Percentiles rank a stretch among this genome's conserved stretches.
These are phyloP conservation scores for Nigrograna mackinnonii DNA, from an alignment of 2,329 filamentous ascomycete species.

Conservation along the genomic window DNA sequence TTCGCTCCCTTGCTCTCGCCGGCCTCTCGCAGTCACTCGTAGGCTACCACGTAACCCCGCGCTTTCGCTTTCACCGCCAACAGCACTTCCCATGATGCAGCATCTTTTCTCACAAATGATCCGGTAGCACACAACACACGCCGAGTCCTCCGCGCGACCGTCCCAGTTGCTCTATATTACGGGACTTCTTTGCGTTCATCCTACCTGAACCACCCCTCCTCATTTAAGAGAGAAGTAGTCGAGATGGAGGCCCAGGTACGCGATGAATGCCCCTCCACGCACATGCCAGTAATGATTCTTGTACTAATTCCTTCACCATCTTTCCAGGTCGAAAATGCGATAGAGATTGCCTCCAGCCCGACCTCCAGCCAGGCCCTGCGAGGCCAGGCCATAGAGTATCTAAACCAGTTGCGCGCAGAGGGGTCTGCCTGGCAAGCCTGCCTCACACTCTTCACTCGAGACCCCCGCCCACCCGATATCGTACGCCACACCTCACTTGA, in stretches of 20 bases:
- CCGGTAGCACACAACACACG: slow-evolving; percentile 34
- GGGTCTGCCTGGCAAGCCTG: slow-evolving; percentile 90
- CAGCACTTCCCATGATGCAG: slow-evolving; percentile 39
- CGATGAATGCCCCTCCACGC: slow-evolving; percentile 1
- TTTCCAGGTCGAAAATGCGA: slow-evolving; percentile 83
- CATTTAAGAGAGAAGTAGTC: no score
- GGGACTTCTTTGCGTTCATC: no score
- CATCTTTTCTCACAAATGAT: slow-evolving; percentile 30
- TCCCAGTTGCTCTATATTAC: no score
- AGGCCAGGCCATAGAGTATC: slow-evolving; percentile 85
- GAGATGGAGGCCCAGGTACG: slow-evolving; percentile 44
- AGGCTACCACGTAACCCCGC: slow-evolving; percentile 25
- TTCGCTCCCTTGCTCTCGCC: slow-evolving; percentile 1
- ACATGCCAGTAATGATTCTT: not conserved
- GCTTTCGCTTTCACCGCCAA: slow-evolving; percentile 36
- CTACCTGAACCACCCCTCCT: no score
- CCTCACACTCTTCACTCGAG: slow-evolving; percentile 80
- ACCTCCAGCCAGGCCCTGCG: slow-evolving; percentile 69
- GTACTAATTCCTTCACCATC: slow-evolving; percentile 7
- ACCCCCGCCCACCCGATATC: slow-evolving; percentile 76
- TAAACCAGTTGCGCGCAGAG: slow-evolving; percentile 76
- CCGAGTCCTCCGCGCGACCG: no score
- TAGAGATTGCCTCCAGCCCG: slow-evolving; percentile 90
- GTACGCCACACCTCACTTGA: slow-evolving; percentile 89
- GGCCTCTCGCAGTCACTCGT: slow-evolving; percentile 1